phyloP scores from a whole-genome alignment of 2,329 filamentous ascomycete species.

The Periconia sp. region DNA sequence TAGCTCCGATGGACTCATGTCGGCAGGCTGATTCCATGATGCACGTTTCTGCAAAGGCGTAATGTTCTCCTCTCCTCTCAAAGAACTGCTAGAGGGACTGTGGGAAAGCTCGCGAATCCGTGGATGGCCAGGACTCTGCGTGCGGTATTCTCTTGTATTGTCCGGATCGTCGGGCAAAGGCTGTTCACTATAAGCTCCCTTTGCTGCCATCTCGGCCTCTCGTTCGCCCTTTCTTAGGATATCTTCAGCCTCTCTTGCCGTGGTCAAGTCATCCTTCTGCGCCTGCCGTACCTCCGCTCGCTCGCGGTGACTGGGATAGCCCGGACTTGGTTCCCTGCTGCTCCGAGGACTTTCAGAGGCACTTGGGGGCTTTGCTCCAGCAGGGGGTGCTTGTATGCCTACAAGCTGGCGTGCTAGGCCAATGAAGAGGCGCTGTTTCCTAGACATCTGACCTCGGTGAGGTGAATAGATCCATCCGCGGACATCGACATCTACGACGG shows the following conservation, averaged over 20 bases:
- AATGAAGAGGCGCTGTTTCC: conserved; percentile 85
- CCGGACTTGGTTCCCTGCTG: conserved; percentile 55
- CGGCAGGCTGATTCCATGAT: conserved; percentile 59
- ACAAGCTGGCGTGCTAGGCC: conserved; percentile 86
- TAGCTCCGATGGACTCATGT: conserved; percentile 79
- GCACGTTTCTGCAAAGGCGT: conserved; percentile 54
- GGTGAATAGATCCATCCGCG: conserved; percentile 94
- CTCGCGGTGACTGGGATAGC: conserved; percentile 41
- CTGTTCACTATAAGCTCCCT: conserved; percentile 75
- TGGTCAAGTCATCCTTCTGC: conserved; percentile 67
- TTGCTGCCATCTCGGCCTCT: conserved; percentile 73
- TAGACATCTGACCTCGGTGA: conserved; percentile 80
- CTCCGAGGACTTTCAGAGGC: conserved; percentile 44
- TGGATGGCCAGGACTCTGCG: conserved; percentile 32
- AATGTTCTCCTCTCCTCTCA: conserved; percentile 34
- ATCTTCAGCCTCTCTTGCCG: conserved; percentile 75
- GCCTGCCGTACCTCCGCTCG: conserved; percentile 57
- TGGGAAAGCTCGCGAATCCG: conserved; percentile 29
- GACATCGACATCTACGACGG: conserved; percentile 91
- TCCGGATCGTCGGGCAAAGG: conserved; percentile 57
- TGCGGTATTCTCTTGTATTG: conserved; percentile 45
- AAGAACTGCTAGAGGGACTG: conserved; percentile 31
- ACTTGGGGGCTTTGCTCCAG: conserved; percentile 45
- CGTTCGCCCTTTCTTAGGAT: conserved; percentile 75
- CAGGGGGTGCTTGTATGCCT: conserved; percentile 75